phyloP scores from a whole-genome alignment of 495 filamentous ascomycete species.

The Penicillium cataractarum region DNA sequence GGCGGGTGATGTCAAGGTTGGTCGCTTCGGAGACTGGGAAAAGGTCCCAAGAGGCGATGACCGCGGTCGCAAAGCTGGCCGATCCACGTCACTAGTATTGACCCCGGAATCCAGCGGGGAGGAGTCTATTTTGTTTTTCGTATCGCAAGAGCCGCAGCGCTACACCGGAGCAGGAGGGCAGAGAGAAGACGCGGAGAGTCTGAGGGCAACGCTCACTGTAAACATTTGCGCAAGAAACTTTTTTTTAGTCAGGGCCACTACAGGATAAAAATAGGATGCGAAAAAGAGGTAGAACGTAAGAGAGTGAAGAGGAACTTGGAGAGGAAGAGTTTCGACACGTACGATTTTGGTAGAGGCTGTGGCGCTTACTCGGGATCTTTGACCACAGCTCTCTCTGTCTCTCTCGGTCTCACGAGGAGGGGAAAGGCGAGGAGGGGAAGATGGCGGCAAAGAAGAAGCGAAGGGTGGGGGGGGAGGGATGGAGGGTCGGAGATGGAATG shows the following conservation, averaged over 20 bases:
- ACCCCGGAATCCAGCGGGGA: constrained; percentile 20
- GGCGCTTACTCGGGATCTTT: constrained; percentile 11
- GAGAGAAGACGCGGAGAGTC: constrained; percentile 24
- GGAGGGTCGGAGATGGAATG: constrained; percentile 20
- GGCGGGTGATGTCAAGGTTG: constrained; percentile 52
- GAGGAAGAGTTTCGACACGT: constrained; percentile 20
- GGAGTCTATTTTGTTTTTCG: constrained; percentile 24
- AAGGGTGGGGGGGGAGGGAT: constrained; percentile 2
- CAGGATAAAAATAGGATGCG: constrained; percentile 2
- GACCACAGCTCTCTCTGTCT: neutral
- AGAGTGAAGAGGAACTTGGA: neutral
- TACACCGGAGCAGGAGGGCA: constrained; percentile 24
- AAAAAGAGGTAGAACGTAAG: neutral
- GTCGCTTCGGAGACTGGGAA: constrained; percentile 3
- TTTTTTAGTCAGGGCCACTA: constrained; percentile 11
- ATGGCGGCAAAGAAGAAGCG: constrained; percentile 7
- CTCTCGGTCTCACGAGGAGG: constrained; percentile 1
- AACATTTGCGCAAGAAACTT: constrained; percentile 25
- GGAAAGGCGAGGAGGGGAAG: constrained; percentile 4
- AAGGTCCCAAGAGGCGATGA: constrained; percentile 23
- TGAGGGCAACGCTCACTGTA: constrained; percentile 28
- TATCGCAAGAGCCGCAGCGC: constrained; percentile 22
- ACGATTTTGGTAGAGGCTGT: constrained; percentile 18
- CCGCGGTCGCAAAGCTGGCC: constrained; percentile 29
- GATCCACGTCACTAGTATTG: constrained; percentile 24